phyloP scores from a whole-genome alignment of 768 basidiomycete genomes.

The Agrocybe praecox region DNA sequence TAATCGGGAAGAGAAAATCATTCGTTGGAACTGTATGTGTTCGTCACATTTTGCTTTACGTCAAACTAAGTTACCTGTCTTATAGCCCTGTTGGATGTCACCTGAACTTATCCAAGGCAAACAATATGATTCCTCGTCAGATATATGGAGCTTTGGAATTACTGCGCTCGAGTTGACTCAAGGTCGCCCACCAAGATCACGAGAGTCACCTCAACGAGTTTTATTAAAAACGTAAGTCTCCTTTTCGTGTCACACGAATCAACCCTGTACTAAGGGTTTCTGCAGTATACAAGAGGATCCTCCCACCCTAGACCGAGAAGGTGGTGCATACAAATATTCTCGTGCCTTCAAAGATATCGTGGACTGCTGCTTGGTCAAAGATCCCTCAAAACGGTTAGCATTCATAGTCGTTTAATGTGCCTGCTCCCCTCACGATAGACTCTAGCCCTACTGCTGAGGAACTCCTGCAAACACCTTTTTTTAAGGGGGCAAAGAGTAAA shows the following conservation, averaged over 20 bases:
- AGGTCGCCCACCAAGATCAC: conserved; percentile 84
- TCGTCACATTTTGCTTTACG: neutral
- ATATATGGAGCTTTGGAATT: conserved; percentile 97
- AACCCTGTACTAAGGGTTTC: neutral
- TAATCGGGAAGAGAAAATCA: conserved; percentile 79
- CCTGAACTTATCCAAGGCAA: conserved; percentile 89
- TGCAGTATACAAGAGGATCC: conserved; percentile 73
- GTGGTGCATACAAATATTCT: conserved; percentile 75
- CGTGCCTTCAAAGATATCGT: conserved; percentile 83
- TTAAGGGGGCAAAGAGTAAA: conserved; percentile 79
- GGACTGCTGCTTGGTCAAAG: conserved; percentile 81
- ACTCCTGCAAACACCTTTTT: conserved; percentile 78
- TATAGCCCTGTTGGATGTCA: conserved; percentile 93
- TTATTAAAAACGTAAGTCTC: conserved; percentile 67
- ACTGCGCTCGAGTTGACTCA: conserved; percentile 90
- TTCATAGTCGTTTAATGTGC: neutral
- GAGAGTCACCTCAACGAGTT: conserved; percentile 72
- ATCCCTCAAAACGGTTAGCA: conserved; percentile 74
- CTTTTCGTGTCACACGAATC: neutral
- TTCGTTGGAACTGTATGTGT: conserved; percentile 86
- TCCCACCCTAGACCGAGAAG: conserved; percentile 75
- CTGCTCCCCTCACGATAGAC: neutral
- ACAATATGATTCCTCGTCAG: conserved; percentile 83
- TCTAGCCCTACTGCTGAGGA: conserved; percentile 75
- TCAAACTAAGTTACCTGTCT: neutral